These are phyloP conservation scores for Vigna angularis DNA, from an alignment of 306 rosid species.

Conservation along the genomic window DNA sequence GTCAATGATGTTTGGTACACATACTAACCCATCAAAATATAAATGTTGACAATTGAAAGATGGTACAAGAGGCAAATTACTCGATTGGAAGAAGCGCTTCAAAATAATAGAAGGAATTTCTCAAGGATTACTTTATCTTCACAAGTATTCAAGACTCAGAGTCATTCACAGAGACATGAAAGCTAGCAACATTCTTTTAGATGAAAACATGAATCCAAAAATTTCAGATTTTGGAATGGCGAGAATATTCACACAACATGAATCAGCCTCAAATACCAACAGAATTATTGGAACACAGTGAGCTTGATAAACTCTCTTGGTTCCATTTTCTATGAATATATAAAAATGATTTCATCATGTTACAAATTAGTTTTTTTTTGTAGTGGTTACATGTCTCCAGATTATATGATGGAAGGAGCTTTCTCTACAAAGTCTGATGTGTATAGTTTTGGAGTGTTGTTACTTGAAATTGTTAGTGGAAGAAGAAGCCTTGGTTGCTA, in stretches of 20 bases:
- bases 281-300: slow-evolving; percentile 42
- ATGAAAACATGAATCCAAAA: not conserved
- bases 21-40: not conserved
- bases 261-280: slow-evolving; percentile 1
- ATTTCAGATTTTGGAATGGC: not conserved
- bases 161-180: not conserved
- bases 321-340: not conserved
- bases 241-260: slow-evolving; percentile 2
- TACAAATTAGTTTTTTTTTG: not conserved
- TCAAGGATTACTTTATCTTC: not conserved
- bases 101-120: not conserved
- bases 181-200: not conserved
- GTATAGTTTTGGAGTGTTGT: not conserved
- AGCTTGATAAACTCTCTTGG: not conserved
- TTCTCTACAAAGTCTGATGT: not conserved
- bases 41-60: not conserved
- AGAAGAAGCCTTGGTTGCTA: slow-evolving; percentile 17
- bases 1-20: too few species aligned
- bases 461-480: slow-evolving; percentile 13
- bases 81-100: not conserved
- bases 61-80: not conserved
- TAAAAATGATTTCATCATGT: not conserved
- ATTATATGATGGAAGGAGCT: not conserved
- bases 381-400: slow-evolving; percentile 1
- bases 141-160: not conserved